A percentile compares a stretch with the other conserved stretches of the same genome.
phyloP scores from a whole-genome alignment of 257 asterid species.

The Fraxinus cuspidata region DNA sequence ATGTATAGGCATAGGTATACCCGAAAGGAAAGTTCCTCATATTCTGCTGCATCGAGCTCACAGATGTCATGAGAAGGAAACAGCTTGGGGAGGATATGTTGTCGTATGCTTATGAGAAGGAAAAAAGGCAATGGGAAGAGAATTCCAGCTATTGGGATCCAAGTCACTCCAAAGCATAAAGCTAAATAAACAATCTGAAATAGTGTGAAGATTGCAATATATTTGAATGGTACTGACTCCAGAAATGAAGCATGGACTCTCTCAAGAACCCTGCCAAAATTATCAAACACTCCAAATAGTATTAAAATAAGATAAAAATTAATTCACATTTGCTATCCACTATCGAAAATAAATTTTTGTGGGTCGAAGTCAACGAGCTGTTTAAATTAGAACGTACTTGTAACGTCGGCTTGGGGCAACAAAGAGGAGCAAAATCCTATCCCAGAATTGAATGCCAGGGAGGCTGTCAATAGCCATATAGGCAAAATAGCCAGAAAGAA shows the following conservation, averaged over 20 bases:
- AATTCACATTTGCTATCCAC: no score
- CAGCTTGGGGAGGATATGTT: constrained; percentile 54
- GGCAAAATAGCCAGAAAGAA: constrained; percentile 67
- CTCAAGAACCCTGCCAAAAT: constrained; percentile 44
- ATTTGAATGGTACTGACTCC: constrained; percentile 56
- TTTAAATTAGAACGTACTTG: constrained; percentile 33
- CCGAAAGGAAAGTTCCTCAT: constrained; percentile 49
- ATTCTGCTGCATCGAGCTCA: constrained; percentile 68
- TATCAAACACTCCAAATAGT: background rate
- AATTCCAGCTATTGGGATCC: constrained; percentile 71
- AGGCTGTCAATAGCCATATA: constrained; percentile 76
- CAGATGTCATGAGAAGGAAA: constrained; percentile 36
- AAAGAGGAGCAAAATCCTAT: constrained; percentile 51
- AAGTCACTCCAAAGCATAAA: constrained; percentile 57
- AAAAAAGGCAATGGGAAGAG: constrained; percentile 65
- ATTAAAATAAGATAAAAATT: background rate
- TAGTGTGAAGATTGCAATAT: constrained; percentile 48
- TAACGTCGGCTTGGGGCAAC: constrained; percentile 50
- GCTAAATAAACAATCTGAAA: constrained; percentile 48
- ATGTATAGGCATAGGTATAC: constrained; percentile 23
- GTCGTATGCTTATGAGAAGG: constrained; percentile 56
- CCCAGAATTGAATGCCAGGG: constrained; percentile 66
- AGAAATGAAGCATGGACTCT: constrained; percentile 56
- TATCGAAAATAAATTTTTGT: no score
- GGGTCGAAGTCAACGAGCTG: background rate